Evolutionary conservation across 495 filamentous ascomycete genomes (phyloP).

Genomic region (Penicillium mononematosum): DNA sequence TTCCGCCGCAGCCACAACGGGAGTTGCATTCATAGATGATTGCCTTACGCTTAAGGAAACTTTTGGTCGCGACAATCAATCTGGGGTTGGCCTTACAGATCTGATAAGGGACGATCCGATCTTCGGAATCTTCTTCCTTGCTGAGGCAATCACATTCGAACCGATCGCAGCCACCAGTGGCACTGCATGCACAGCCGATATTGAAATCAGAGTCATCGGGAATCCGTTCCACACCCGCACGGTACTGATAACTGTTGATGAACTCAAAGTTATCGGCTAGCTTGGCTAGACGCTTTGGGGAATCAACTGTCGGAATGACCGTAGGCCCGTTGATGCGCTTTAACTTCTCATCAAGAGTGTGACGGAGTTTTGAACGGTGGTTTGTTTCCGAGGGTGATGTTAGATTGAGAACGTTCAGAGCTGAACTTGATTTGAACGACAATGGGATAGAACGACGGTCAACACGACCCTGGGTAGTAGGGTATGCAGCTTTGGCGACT

Average conservation of each 20-base stretch:
- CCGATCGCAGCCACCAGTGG: slow-evolving; percentile 29
- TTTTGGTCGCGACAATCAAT: slow-evolving; percentile 24
- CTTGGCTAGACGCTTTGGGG: slow-evolving; percentile 22
- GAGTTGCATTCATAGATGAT: slow-evolving; percentile 82
- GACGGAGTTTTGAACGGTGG: slow-evolving; percentile 9
- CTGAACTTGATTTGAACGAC: slow-evolving; percentile 3
- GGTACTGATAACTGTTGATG: slow-evolving; percentile 41
- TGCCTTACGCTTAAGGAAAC: slow-evolving; percentile 34
- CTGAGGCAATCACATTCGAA: slow-evolving; percentile 38
- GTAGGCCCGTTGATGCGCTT: slow-evolving; percentile 29
- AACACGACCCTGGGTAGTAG: slow-evolving; percentile 14
- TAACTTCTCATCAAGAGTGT: slow-evolving; percentile 28
- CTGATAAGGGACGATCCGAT: slow-evolving; percentile 41
- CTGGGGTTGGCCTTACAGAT: neutral
- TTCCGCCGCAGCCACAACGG: slow-evolving; percentile 61
- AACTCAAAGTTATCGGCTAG: slow-evolving; percentile 44
- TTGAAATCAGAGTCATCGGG: slow-evolving; percentile 43
- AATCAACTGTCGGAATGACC: slow-evolving; percentile 25
- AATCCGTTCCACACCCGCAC: slow-evolving; percentile 32
- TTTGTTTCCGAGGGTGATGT: neutral
- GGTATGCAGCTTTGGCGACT: slow-evolving; percentile 26
- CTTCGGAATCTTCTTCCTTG: slow-evolving; percentile 37
- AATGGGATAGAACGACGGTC: slow-evolving; percentile 15
- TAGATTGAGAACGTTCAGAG: neutral
- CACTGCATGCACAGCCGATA: slow-evolving; percentile 40